Conservation (phyloP, 306 rosid species). For the Quercus gilva region DNA sequence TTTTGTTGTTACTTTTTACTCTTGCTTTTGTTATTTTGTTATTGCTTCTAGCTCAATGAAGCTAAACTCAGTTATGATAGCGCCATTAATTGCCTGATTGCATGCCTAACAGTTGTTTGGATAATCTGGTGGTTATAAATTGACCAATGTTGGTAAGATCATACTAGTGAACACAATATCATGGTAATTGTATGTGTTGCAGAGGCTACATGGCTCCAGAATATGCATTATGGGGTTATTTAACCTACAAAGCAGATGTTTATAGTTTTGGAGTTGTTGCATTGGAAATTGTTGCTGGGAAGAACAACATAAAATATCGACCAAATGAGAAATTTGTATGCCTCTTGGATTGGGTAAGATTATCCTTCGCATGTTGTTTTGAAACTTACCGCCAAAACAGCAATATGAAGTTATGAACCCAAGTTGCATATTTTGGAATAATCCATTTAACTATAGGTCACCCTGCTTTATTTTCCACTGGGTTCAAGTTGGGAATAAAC, state of each 20-base stretch:
- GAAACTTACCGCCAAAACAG: background rate
- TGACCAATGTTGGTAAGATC: background rate
- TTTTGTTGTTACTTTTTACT: too few relatives aligned
- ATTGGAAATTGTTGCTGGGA: conserved; percentile 51
- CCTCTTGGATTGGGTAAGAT: conserved; percentile 59
- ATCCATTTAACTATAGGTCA: too few relatives aligned
- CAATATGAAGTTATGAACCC: too few relatives aligned
- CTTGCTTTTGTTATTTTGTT: too few relatives aligned
- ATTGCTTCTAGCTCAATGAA: too few relatives aligned
- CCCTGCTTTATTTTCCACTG: too few relatives aligned
- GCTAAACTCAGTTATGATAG: too few relatives aligned
- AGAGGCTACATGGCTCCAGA: conserved; percentile 85
- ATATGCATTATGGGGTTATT: conserved; percentile 62
- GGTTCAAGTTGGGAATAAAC: too few relatives aligned
- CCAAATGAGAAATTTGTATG: conserved; percentile 48
- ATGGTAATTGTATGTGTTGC: background rate
- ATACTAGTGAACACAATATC: background rate
- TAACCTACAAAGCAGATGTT: conserved; percentile 56
- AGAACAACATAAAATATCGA: conserved; percentile 33
- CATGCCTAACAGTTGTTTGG: too few relatives aligned
- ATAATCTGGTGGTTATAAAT: too few relatives aligned
- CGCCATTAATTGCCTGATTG: too few relatives aligned
- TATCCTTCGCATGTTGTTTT: background rate
- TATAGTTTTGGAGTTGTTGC: conserved; percentile 65
- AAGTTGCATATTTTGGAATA: too few relatives aligned